These are phyloP conservation scores for Diphasiastrum complanatum DNA, from an alignment of 83 land plant genomes.

Conservation along the genomic window DNA sequence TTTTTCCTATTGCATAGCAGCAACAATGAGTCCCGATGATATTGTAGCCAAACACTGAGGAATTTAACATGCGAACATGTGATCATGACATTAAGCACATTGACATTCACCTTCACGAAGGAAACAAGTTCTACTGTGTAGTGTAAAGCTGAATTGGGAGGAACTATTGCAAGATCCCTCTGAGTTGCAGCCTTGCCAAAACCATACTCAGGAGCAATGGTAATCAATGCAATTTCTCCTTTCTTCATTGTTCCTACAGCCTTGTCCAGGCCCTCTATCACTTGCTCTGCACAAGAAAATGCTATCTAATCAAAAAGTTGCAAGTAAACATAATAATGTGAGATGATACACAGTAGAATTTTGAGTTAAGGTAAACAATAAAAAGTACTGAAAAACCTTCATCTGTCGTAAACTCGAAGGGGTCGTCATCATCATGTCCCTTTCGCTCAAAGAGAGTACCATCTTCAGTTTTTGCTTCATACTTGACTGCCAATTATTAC, in stretches of 20 bases:
- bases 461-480: conserved; percentile 58
- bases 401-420: conserved; percentile 50
- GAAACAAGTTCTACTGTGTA: conserved; percentile 69
- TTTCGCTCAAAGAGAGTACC: conserved; percentile 64
- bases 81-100: too few species aligned
- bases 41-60: too few species aligned
- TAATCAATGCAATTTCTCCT: conserved; percentile 56
- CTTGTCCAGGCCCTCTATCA: conserved; percentile 59
- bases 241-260: conserved; percentile 71
- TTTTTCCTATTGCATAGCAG: too few species aligned
- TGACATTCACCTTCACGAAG: conserved; percentile 59
- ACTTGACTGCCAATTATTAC: conserved; percentile 48
- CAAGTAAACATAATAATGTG: background rate
- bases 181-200: conserved; percentile 41
- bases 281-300: conserved; percentile 43
- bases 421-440: conserved; percentile 45
- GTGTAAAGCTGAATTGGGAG: conserved; percentile 46
- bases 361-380: background rate
- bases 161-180: conserved; percentile 43
- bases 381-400: conserved; percentile 49
- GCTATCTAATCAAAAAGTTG: background rate
- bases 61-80: too few species aligned
- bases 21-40: too few species aligned
- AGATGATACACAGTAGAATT: background rate
- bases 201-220: conserved; percentile 64